Evolutionary conservation across 306 rosid species (phyloP).

Genomic region (Clitoria ternatea): DNA sequence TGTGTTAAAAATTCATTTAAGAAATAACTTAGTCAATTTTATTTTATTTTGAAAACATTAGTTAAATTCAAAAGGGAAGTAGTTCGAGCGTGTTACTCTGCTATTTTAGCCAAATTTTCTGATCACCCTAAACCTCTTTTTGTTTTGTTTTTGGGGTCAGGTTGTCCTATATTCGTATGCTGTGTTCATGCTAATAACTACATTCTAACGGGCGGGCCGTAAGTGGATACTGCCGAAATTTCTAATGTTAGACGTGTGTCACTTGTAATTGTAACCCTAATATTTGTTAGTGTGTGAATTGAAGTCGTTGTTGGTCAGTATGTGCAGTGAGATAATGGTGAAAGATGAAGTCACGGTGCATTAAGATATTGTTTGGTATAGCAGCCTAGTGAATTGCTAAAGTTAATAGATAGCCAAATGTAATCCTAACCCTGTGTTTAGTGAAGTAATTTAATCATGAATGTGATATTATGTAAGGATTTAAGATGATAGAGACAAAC

Average conservation of each 20-base stretch:
- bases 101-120: background rate
- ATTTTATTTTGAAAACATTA: no score
- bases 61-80: background rate
- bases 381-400: no score
- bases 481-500: background rate
- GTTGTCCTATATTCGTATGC: no score
- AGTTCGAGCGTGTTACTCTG: background rate
- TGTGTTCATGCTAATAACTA: background rate
- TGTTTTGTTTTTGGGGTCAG: no score
- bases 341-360: background rate
- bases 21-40: slow-evolving; percentile 22
- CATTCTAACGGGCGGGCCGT: no score
- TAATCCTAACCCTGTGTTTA: no score
- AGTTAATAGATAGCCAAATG: no score
- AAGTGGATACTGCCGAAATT: no score
- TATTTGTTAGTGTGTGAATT: background rate
- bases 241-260: no score
- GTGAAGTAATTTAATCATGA: no score
- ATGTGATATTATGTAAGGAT: no score
- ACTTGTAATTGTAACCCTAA: background rate
- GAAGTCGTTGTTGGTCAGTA: background rate
- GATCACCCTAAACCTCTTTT: background rate
- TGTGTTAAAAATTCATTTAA: slow-evolving; percentile 26
- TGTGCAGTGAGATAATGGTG: background rate
- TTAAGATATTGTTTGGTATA: no score